These are phyloP conservation scores for Perkinsela sp. DNA, from an alignment of 208 protist genomes.

Conservation along the genomic window DNA sequence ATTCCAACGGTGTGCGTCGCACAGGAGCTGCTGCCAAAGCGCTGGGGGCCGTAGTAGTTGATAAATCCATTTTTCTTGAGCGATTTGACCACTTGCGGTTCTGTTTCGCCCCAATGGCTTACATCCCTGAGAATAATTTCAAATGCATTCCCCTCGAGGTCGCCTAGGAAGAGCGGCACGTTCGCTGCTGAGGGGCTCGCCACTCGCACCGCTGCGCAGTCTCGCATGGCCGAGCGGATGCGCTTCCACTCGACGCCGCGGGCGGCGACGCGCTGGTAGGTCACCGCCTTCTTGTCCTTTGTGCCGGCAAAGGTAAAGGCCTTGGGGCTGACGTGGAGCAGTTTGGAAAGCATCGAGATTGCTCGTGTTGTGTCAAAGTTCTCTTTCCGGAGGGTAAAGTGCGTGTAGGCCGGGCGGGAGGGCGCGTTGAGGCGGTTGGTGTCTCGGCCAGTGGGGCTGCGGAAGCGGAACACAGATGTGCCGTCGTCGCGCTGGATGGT, in stretches of 20 bases:
- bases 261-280: slow-evolving; percentile 55
- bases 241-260: slow-evolving; percentile 19
- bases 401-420: slow-evolving; percentile 7
- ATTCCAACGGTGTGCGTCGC: slow-evolving; percentile 14
- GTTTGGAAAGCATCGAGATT: slow-evolving; percentile 22
- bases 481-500: not conserved
- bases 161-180: slow-evolving; percentile 37
- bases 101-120: slow-evolving; percentile 10
- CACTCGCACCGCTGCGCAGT: slow-evolving; percentile 21
- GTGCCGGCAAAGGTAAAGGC: slow-evolving; percentile 68
- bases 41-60: slow-evolving; percentile 81
- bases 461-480: not conserved
- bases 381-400: slow-evolving; percentile 79
- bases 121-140: slow-evolving; percentile 45
- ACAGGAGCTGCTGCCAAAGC: slow-evolving; percentile 29
- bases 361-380: slow-evolving; percentile 59
- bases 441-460: not conserved
- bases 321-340: slow-evolving; percentile 18
- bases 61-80: slow-evolving; percentile 33
- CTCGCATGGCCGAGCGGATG: slow-evolving; percentile 16
- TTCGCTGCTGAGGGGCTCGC: slow-evolving; percentile 27
- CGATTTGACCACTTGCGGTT: slow-evolving; percentile 4
- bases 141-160: slow-evolving; percentile 67
- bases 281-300: slow-evolving; percentile 79
- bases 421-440: not conserved